phyloP scores from a whole-genome alignment of 257 asterid genomes.

The Anisodus acutangulus region DNA sequence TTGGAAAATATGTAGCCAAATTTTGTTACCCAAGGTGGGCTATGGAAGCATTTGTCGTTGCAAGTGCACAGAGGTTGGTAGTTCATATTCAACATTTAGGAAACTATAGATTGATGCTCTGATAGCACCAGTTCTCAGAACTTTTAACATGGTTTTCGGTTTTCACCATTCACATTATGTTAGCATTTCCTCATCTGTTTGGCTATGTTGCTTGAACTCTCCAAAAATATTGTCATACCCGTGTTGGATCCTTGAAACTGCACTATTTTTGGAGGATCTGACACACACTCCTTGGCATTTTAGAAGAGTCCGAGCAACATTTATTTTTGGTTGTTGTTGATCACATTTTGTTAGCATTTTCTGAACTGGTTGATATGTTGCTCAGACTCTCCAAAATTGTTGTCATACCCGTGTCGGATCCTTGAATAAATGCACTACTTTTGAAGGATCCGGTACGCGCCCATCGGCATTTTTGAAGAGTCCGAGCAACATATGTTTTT shows the following conservation, averaged over 20 bases:
- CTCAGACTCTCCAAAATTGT: neutral
- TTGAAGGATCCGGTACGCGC: neutral
- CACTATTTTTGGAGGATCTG: neutral
- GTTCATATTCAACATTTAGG: neutral
- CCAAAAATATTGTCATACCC: neutral
- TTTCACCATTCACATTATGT: neutral
- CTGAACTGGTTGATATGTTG: neutral
- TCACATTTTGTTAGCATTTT: neutral
- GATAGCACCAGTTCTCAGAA: neutral
- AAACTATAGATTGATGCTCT: neutral
- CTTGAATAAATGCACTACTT: neutral
- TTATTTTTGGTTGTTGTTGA: neutral
- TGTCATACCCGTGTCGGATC: neutral
- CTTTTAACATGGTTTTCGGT: neutral
- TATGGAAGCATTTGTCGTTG: conserved; percentile 77
- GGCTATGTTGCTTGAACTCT: neutral
- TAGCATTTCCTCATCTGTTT: neutral
- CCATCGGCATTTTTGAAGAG: neutral
- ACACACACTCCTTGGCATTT: neutral
- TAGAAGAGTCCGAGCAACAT: neutral
- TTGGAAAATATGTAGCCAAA: conserved; percentile 48
- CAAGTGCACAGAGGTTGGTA: conserved; percentile 89
- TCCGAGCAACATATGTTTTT: neutral
- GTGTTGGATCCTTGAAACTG: neutral
- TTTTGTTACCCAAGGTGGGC: conserved; percentile 96